A percentile compares a stretch with the other conserved stretches of the same genome.
These are phyloP conservation scores for Lycium barbarum DNA, from an alignment of 257 asterid genomes.

Conservation along the genomic window DNA sequence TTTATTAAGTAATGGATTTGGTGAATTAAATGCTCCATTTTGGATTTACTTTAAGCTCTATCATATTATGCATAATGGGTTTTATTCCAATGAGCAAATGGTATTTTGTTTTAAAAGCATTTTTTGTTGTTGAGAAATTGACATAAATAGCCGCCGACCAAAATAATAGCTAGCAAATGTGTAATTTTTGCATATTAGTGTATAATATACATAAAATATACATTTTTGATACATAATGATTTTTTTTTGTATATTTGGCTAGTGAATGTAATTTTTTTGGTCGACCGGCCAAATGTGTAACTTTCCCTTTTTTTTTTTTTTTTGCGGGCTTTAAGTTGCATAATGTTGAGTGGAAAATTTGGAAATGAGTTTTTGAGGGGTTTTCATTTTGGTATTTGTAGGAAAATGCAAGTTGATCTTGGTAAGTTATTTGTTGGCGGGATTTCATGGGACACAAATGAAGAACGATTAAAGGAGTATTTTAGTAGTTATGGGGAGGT, in stretches of 20 bases:
- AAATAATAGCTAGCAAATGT: no score
- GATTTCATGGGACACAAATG: conserved; percentile 41
- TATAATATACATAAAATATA: no score
- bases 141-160: no score
- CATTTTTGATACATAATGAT: no score
- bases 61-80: background rate
- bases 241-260: no score
- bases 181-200: no score
- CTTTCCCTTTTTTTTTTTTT: no score
- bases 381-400: conserved; percentile 36
- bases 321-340: background rate
- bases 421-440: conserved; percentile 44
- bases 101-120: background rate
- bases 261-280: no score
- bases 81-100: background rate
- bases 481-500: conserved; percentile 37
- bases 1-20: conserved; percentile 3
- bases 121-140: no score
- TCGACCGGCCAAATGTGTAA: no score
- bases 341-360: conserved; percentile 1
- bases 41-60: background rate
- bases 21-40: background rate
- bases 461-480: conserved; percentile 38
- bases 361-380: background rate
- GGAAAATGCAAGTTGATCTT: conserved; percentile 62